Evolutionary conservation across 2,329 filamentous ascomycete species (phyloP), one percentile per base, ranked within the genome.

Genomic region (Orbilia javanica): DNA sequence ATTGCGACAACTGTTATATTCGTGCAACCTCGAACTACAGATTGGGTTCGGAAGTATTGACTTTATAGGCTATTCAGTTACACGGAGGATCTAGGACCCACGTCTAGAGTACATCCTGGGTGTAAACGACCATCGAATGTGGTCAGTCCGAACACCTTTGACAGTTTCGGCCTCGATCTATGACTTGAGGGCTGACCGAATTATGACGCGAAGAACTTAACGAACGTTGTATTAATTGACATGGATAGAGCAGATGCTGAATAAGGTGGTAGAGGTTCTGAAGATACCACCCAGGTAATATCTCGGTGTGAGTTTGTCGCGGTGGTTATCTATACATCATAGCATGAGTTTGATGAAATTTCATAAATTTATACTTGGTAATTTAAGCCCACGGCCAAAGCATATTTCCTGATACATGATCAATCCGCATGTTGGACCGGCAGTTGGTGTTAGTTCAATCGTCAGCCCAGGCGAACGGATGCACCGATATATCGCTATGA

Each of bases 201-300:
- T 57, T 52, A 20, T 39, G 48, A 27, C 42, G 52, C 69, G n/a
- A 74, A 60, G 42, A 67, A 74, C 4, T 55, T 13, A 42, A 62
- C 62, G 29, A 62, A 60, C 3, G 60, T 73, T 15, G 31, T 27
- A 50, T 73, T 50, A 18, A 73, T 48, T 2, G 34, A 27, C 18
- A 29, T 34, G 29, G 60, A 73, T 36, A 73, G 50, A 18, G 25
- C 22, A 15, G 48, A 57, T 22, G 60, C 48, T 1, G 22, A 53
- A 6, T 25, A n/a, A n/a, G 60, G 57, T 11, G 68, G 68, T 27
- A 34, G 46, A 8, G 68, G 39, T 39, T 4, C 36, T 22, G 46
- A 29, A 2, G 36, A 60, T 11, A 36, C 42, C n/a, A 5, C 13
- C 11, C 3, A 39, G 36, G 11, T 39, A 39, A 39, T 36, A 36